Evolutionary conservation across 371 early-diverging fungal species (phyloP).

Genomic region (Actinomortierella ambigua): DNA sequence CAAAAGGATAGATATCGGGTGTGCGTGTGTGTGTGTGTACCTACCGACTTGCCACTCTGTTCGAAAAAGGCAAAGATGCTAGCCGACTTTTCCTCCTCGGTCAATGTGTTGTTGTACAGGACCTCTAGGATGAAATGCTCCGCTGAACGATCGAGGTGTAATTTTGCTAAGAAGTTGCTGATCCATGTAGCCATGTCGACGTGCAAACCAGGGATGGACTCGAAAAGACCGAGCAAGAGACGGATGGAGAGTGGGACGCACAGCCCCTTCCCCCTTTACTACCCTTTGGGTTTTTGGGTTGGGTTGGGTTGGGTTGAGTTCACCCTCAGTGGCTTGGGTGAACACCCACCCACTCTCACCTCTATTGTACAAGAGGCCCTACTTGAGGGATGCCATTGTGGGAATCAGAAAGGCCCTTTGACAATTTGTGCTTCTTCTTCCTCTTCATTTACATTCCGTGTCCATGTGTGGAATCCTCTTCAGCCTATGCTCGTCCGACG

Average conservation of each 20-base stretch:
- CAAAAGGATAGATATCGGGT: too few relatives aligned
- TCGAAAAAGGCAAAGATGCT: constrained; percentile 35
- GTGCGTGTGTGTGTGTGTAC: not conserved
- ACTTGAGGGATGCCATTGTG: too few relatives aligned
- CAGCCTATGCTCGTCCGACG: not conserved
- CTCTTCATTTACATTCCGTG: not conserved
- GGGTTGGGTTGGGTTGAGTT: too few relatives aligned
- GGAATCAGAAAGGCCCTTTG: not conserved
- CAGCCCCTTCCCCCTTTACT: too few relatives aligned
- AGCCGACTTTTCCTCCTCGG: constrained; percentile 41
- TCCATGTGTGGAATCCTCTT: constrained; percentile 44
- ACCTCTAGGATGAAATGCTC: constrained; percentile 31
- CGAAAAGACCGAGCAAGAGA: not conserved
- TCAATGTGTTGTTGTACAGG: constrained; percentile 32
- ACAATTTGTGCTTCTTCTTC: not conserved
- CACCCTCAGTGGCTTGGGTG: constrained; percentile 1
- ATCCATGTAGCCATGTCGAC: constrained; percentile 42
- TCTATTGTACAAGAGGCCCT: too few relatives aligned
- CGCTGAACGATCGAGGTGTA: constrained; percentile 32
- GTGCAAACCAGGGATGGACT: not conserved
- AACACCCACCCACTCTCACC: too few relatives aligned
- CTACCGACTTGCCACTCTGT: constrained; percentile 25
- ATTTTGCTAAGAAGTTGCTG: constrained; percentile 32
- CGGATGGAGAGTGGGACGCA: not conserved
- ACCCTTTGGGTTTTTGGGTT: too few relatives aligned